A percentile compares a stretch with the other conserved stretches of the same genome.
These are phyloP conservation scores for Arachis monticola DNA, from an alignment of 331 rosid species.

Conservation along the genomic window DNA sequence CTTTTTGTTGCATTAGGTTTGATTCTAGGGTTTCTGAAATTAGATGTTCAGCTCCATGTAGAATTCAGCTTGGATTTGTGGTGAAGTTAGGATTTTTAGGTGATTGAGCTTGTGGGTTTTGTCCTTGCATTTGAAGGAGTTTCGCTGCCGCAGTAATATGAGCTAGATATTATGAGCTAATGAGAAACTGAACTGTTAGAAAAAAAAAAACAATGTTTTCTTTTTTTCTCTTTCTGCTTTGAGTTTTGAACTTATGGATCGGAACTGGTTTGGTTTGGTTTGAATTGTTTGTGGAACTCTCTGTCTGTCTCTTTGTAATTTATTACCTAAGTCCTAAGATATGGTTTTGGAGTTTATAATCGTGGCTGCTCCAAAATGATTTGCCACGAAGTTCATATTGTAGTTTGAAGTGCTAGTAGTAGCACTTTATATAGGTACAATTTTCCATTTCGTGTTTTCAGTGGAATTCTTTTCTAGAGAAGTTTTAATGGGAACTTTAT, in stretches of 20 bases:
- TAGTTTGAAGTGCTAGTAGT: background rate
- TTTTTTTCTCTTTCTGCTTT: conserved; percentile 15
- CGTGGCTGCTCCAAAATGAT: conserved; percentile 23
- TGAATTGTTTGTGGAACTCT: background rate
- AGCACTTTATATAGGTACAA: conserved; percentile 18
- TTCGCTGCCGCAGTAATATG: conserved; percentile 20
- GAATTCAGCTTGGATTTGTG: conserved; percentile 44
- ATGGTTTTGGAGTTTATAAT: conserved; percentile 26
- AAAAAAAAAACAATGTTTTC: conserved; percentile 16
- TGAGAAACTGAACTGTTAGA: background rate
- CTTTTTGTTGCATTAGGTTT: conserved; percentile 57
- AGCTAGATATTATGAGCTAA: conserved; percentile 47
- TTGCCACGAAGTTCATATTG: conserved; percentile 21
- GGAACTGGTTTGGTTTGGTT: conserved; percentile 33
- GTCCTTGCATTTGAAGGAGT: conserved; percentile 27
- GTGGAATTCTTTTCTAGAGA: conserved; percentile 19
- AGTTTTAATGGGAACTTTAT: conserved; percentile 22
- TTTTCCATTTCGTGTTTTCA: conserved; percentile 10
- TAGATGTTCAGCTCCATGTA: conserved; percentile 33
- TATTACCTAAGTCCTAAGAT: conserved; percentile 29
- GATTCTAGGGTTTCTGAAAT: conserved; percentile 41
- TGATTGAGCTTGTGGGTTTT: conserved; percentile 39
- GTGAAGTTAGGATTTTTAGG: conserved; percentile 38
- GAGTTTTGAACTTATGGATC: conserved; percentile 38
- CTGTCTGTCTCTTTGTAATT: conserved; percentile 26